A percentile compares a stretch with the other conserved stretches of the same genome.
phyloP scores from a whole-genome alignment of 2,329 filamentous ascomycete genomes.

The Pseudocercospora vitis region DNA sequence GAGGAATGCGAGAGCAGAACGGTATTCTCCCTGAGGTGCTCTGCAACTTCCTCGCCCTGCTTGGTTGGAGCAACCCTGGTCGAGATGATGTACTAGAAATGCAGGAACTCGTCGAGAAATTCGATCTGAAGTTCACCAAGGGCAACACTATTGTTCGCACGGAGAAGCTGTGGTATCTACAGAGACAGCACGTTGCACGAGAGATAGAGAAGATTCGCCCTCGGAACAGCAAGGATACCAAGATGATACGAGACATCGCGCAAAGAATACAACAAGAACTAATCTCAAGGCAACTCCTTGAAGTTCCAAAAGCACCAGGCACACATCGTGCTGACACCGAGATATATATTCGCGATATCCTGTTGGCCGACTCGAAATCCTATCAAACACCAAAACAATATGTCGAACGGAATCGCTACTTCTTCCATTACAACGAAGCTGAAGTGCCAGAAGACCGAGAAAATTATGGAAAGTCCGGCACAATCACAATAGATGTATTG shows the following conservation, averaged over 20 bases:
- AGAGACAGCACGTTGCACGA: constrained; percentile 65
- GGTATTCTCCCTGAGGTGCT: constrained; percentile 64
- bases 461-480: constrained; percentile 10
- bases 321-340: constrained; percentile 32
- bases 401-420: constrained; percentile 56
- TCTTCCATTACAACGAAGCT: constrained; percentile 49
- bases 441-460: constrained; percentile 18
- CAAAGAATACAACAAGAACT: constrained; percentile 17
- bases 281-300: constrained; percentile 1
- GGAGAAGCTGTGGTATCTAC: constrained; percentile 77
- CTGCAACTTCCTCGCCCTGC: constrained; percentile 79
- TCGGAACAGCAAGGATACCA: constrained; percentile 31
- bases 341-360: constrained; percentile 52
- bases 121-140: constrained; percentile 84
- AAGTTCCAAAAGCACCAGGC: not conserved
- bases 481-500: constrained; percentile 4
- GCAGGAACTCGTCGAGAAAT: constrained; percentile 68
- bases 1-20: constrained; percentile 55
- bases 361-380: constrained; percentile 57
- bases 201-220: constrained; percentile 49
- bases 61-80: constrained; percentile 75
- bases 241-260: constrained; percentile 40
- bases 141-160: constrained; percentile 82
- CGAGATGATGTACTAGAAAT: constrained; percentile 71
- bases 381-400: constrained; percentile 59